Base-by-base conservation (phyloP, 352 stramenopile genomes). In the Globisporangium cylindrosporum region DNA sequence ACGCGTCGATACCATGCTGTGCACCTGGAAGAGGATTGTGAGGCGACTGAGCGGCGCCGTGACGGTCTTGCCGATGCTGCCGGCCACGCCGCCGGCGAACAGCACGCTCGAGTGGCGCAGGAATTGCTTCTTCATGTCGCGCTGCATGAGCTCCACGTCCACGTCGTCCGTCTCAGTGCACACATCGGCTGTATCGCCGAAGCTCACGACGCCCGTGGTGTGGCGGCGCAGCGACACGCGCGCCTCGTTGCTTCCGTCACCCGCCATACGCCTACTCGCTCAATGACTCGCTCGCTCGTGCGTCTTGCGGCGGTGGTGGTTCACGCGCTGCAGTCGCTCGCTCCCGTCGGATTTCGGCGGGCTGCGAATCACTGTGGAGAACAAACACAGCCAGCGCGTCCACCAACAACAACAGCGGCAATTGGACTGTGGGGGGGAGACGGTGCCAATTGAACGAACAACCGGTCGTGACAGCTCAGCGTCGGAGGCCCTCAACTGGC, bases 21-120 rank as follows among this genome's bases (percentile, higher is more conserved):
- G 94, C 22, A 99, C 96, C 80, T 98, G 95, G 81, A 98, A 98
- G 22, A 98, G 81, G 71, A 99, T 98, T 32, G 96, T 98, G 5
- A 98, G 78, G 18, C 95, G 92, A 72, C 88, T 97, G 6, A 99
- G 82, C 46, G 96, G 96, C 41, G 96, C 96, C 9, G 96, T 99
- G 38, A 98, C 81, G 14, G 95, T 98, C 80, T 99, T 99, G 58
- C 93, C 95, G 24, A 98, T 83, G 70, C 91, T 97, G 34, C 96
- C 96, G n/a, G 96, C 95, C 63, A 98, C 84, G 41, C 96, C 96
- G 49, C 96, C 96, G 6, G 88, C 86, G 57, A 96, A 81, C 34
- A 94, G 80, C 64, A 96, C 88, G 61, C 81, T 92, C 32, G 80
- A 83, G 67, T 94, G 86, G 43, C 86, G 85, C 69, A 89, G 68